Evolutionary conservation across 2,329 filamentous ascomycete genomes (phyloP), one percentile per base, ranked within the genome.

Genomic region (Fusarium sp.): DNA sequence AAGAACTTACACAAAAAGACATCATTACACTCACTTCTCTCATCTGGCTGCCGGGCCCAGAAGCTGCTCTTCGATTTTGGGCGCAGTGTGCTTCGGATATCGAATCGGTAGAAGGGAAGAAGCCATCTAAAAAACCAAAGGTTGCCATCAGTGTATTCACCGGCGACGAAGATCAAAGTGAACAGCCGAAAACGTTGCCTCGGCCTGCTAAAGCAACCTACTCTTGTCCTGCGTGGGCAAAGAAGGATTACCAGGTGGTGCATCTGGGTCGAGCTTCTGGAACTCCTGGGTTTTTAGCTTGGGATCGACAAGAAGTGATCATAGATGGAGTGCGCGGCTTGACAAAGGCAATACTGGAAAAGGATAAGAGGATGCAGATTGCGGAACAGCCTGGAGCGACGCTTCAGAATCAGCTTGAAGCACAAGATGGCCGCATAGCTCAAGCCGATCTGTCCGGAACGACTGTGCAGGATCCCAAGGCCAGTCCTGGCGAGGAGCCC

Each of bases 31-130:
- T 90, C 72, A 85, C 88, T 3, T 85, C 88, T 75, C 78, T 91
- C 28, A 86, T 88, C 23, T 92, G 90, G 90, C 78, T 92, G 1
- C 89, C 90, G 0, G 90, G 89, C 0, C 89, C 89, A 0, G 89
- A 92, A 72, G 84, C 84, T 3, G 85, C 84, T 5, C 77, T 90
- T 70, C 80, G 88, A 27, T 90, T 85, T 59, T 88, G 84, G 86
- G 81, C 85, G 9, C 76, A 82, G 37, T 84, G 82, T 41, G 77
- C 78, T 18, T 76, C 77, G n/a, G 77, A 82, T 40, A 66, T 72
- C 10, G 79, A 81, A 45, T 73, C 73, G 2, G 55, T 58, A 6
- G 70, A 74, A 28, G 65, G 75, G 61, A 75, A 69, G 32, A 67
- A 63, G 30, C 30, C 59, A 8, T 51, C 59, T 3, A 63, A 48